Percentiles rank a stretch among this genome's conserved stretches.
Conservation (phyloP, 2,329 filamentous ascomycete species). For the Ustulina deusta region DNA sequence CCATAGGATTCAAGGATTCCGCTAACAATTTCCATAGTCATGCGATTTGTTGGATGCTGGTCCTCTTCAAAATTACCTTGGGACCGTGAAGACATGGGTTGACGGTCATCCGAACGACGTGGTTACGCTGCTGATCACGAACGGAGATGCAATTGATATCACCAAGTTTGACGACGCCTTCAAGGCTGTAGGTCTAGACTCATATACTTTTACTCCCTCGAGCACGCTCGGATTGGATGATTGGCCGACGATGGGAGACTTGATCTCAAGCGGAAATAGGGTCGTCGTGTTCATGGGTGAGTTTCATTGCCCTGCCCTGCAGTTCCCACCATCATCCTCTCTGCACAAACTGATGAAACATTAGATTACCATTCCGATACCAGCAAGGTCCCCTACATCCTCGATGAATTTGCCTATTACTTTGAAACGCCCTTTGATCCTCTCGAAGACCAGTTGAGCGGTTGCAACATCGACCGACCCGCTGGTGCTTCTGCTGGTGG, state of each 20-base stretch:
- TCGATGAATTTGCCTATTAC: conserved; percentile 72
- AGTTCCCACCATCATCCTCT: background rate
- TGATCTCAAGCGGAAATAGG: conserved; percentile 73
- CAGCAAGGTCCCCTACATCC: conserved; percentile 68
- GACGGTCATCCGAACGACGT: conserved; percentile 70
- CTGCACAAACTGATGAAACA: conserved; percentile 34
- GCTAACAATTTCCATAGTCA: conserved; percentile 43
- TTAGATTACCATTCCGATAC: conserved; percentile 70
- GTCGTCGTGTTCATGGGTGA: conserved; percentile 78
- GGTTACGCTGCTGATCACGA: conserved; percentile 72
- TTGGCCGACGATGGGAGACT: conserved; percentile 76
- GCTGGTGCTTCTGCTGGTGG: conserved; percentile 52
- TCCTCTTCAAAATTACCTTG: conserved; percentile 65
- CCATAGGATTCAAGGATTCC: too few relatives aligned
- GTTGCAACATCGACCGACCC: conserved; percentile 75
- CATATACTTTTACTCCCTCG: conserved; percentile 67
- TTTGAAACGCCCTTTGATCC: conserved; percentile 81
- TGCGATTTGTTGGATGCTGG: conserved; percentile 72
- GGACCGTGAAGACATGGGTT: conserved; percentile 70
- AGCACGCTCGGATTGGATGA: conserved; percentile 57
- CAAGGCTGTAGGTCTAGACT: conserved; percentile 64
- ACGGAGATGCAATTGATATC: conserved; percentile 68
- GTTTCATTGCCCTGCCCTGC: conserved; percentile 28
- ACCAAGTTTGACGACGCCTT: conserved; percentile 68
- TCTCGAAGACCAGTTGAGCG: conserved; percentile 68